Evolutionary conservation across 1,284 basidiomycete genomes (phyloP).

Genomic region (Apiotrichum gracile): DNA sequence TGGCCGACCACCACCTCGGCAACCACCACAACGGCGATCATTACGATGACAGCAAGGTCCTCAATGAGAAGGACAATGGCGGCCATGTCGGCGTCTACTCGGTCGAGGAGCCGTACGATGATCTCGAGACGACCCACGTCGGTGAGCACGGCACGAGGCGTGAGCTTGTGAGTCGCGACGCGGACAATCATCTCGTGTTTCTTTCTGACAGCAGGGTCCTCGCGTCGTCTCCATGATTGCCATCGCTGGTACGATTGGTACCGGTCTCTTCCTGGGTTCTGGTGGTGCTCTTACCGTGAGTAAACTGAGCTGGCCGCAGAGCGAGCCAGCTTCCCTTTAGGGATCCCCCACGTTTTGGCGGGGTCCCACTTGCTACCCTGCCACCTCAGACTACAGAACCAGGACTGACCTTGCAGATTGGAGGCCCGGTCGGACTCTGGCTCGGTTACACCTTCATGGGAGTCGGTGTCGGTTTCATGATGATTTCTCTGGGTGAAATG

Average conservation of each 20-base stretch:
- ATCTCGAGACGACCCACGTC: background rate
- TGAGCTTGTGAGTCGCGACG: background rate
- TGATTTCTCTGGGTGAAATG: slow-evolving; percentile 16
- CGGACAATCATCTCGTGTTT: too few relatives aligned
- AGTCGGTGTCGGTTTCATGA: slow-evolving; percentile 14
- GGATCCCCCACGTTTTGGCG: too few relatives aligned
- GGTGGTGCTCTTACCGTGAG: slow-evolving; percentile 47
- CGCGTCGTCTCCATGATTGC: slow-evolving; percentile 35
- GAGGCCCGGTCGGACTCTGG: slow-evolving; percentile 48
- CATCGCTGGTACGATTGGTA: slow-evolving; percentile 51
- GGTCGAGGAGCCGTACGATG: background rate
- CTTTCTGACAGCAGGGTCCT: slow-evolving; percentile 1
- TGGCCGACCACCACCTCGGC: background rate
- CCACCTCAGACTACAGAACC: slow-evolving; percentile 27
- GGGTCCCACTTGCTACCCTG: too few relatives aligned
- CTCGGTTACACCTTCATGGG: slow-evolving; percentile 25
- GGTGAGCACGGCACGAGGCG: slow-evolving; percentile 9
- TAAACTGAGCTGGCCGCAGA: slow-evolving; percentile 8
- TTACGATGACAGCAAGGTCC: too few relatives aligned
- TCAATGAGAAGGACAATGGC: background rate
- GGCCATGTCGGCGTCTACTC: background rate
- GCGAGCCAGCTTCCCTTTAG: too few relatives aligned
- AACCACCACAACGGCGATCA: background rate
- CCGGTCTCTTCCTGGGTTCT: slow-evolving; percentile 49
- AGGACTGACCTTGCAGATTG: slow-evolving; percentile 11